These are phyloP conservation scores for Citrus glauca DNA, from an alignment of 345 rosid species.

Conservation along the genomic window DNA sequence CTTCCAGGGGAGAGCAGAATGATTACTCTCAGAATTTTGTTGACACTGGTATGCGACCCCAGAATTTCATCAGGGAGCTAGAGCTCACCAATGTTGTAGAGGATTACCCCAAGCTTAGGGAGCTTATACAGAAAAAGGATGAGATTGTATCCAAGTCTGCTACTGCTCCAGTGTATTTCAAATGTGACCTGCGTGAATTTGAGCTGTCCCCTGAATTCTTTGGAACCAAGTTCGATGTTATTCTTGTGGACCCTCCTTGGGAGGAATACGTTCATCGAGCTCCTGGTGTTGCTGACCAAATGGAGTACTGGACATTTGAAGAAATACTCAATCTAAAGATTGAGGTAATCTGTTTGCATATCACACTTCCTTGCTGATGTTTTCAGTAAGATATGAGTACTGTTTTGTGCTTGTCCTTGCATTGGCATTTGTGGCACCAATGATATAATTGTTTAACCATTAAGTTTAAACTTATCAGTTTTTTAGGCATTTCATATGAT, in stretches of 20 bases:
- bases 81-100: slow-evolving; percentile 97
- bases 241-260: slow-evolving; percentile 99
- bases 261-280: slow-evolving; percentile 99
- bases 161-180: slow-evolving; percentile 87
- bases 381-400: background rate
- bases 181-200: slow-evolving; percentile 75
- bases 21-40: slow-evolving; percentile 99
- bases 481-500: background rate
- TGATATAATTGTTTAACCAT: background rate
- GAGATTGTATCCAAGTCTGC: slow-evolving; percentile 92
- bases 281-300: slow-evolving; percentile 95
- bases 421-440: background rate
- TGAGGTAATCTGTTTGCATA: slow-evolving; percentile 50
- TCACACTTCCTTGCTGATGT: slow-evolving; percentile 4
- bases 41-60: slow-evolving; percentile 98
- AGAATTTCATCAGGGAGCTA: slow-evolving; percentile 92
- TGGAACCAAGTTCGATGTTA: slow-evolving; percentile 96
- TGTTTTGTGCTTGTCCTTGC: slow-evolving; percentile 1
- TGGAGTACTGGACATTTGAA: slow-evolving; percentile 98
- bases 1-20: slow-evolving; percentile 98
- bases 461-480: background rate
- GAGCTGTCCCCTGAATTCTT: slow-evolving; percentile 91
- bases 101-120: slow-evolving; percentile 97
- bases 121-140: slow-evolving; percentile 98
- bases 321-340: slow-evolving; percentile 90